A percentile compares a stretch with the other conserved stretches of the same genome.
These are phyloP conservation scores for Vicia faba DNA, from an alignment of 306 rosid genomes.

Conservation along the genomic window DNA sequence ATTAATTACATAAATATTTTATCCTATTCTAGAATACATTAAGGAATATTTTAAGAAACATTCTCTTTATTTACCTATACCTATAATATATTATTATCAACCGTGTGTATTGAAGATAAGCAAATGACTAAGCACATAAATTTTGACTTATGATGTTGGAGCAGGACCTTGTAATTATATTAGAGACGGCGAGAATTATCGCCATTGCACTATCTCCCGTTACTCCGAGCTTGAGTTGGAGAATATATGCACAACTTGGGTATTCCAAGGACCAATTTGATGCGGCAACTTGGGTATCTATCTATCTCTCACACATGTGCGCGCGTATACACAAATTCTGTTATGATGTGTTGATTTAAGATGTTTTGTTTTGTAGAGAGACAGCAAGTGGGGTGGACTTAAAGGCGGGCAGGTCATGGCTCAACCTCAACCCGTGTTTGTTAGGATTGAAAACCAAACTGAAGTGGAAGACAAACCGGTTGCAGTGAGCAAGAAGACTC, in stretches of 20 bases:
- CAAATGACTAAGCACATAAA: conserved; percentile 18
- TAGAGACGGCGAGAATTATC: conserved; percentile 82
- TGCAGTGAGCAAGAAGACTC: conserved; percentile 47
- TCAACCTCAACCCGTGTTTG: conserved; percentile 78
- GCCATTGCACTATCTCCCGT: conserved; percentile 80
- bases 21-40: too few relatives aligned
- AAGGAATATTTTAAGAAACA: too few relatives aligned
- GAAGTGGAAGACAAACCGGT: conserved; percentile 48
- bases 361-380: conserved; percentile 55
- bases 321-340: background rate
- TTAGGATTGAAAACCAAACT: conserved; percentile 69
- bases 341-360: conserved; percentile 37
- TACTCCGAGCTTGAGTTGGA: conserved; percentile 78
- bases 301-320: background rate
- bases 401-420: conserved; percentile 85
- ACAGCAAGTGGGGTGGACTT: conserved; percentile 89
- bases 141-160: conserved; percentile 34
- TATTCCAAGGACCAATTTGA: conserved; percentile 72
- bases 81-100: too few relatives aligned
- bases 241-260: conserved; percentile 89
- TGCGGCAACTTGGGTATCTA: conserved; percentile 75
- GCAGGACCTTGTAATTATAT: conserved; percentile 92
- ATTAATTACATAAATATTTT: too few relatives aligned
- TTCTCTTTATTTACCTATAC: too few relatives aligned
- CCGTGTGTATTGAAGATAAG: conserved; percentile 20